Evolutionary conservation across 768 basidiomycete genomes (phyloP).

Genomic region (Trametes meyenii): DNA sequence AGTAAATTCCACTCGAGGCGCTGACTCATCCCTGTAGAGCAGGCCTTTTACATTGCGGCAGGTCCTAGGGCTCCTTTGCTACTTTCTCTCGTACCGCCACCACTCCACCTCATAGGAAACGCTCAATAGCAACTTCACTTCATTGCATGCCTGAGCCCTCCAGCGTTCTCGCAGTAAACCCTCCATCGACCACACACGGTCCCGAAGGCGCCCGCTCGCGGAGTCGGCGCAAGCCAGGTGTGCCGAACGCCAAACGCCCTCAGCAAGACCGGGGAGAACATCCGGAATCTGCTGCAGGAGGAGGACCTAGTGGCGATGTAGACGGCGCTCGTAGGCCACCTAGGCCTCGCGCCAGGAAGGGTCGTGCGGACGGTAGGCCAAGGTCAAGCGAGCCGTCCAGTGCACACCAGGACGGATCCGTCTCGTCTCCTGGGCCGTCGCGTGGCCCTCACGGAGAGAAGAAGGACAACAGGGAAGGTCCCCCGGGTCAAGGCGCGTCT

Average conservation of each 20-base stretch:
- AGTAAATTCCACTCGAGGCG: too few species aligned
- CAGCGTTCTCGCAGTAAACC: background rate
- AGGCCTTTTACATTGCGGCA: too few species aligned
- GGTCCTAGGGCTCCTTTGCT: background rate
- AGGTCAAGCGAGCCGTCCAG: constrained; percentile 13
- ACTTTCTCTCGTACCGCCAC: background rate
- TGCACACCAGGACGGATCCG: background rate
- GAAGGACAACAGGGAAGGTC: background rate
- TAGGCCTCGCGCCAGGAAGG: constrained; percentile 18
- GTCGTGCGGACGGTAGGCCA: background rate
- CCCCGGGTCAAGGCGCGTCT: background rate
- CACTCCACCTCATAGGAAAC: background rate
- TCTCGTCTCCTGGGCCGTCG: background rate
- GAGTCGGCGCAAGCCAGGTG: constrained; percentile 2
- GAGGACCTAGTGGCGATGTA: background rate
- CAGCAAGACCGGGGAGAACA: background rate
- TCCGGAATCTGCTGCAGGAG: background rate
- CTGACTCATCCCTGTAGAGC: too few species aligned
- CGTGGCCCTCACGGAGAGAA: background rate
- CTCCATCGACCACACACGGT: background rate
- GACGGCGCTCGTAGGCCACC: constrained; percentile 20
- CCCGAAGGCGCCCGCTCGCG: background rate
- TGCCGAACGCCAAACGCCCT: background rate
- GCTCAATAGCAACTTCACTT: background rate
- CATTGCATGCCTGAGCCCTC: constrained; percentile 8